A percentile compares a stretch with the other conserved stretches of the same genome.
Evolutionary conservation across 2,329 filamentous ascomycete genomes (phyloP).

Genomic region (Ophidiomyces ophidiicola): DNA sequence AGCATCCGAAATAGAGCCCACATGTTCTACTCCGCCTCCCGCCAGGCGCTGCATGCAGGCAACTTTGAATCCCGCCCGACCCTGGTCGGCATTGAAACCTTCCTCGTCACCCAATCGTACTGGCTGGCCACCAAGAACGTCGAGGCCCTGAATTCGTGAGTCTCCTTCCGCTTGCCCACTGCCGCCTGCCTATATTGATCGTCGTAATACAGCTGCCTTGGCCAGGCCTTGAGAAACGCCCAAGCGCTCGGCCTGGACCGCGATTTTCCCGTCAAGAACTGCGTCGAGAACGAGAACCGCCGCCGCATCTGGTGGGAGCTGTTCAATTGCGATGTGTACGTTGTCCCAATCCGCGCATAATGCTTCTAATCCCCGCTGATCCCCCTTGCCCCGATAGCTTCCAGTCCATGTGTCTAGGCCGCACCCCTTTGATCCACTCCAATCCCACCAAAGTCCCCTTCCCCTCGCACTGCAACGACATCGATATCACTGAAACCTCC

Average conservation of each 20-base stretch:
- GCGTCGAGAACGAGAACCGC: conserved; percentile 18
- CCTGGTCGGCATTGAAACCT: conserved; percentile 22
- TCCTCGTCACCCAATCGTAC: conserved; percentile 23
- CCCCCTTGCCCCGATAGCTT: too few relatives aligned
- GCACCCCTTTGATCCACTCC: conserved; percentile 20
- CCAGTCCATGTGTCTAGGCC: conserved; percentile 21
- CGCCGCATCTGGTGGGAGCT: conserved; percentile 21
- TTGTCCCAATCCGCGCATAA: neutral
- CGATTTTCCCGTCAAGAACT: conserved; percentile 14
- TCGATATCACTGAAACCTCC: conserved; percentile 17
- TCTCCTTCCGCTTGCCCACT: neutral
- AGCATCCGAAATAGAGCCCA: conserved; percentile 18
- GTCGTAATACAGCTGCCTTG: conserved; percentile 14
- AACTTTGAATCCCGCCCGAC: conserved; percentile 21
- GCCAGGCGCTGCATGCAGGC: conserved; percentile 22
- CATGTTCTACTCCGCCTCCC: conserved; percentile 22
- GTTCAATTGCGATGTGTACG: conserved; percentile 19
- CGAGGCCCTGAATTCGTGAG: conserved; percentile 25
- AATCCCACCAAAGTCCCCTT: conserved; percentile 18
- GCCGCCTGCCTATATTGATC: neutral
- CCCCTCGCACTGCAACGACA: conserved; percentile 20
- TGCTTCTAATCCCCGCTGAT: too few relatives aligned
- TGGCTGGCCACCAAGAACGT: conserved; percentile 25
- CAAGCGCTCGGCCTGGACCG: conserved; percentile 20
- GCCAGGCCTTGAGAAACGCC: conserved; percentile 19